A percentile compares a stretch with the other conserved stretches of the same genome.
phyloP scores from a whole-genome alignment of 2,329 filamentous ascomycete species.

The Cladosporium sp. region DNA sequence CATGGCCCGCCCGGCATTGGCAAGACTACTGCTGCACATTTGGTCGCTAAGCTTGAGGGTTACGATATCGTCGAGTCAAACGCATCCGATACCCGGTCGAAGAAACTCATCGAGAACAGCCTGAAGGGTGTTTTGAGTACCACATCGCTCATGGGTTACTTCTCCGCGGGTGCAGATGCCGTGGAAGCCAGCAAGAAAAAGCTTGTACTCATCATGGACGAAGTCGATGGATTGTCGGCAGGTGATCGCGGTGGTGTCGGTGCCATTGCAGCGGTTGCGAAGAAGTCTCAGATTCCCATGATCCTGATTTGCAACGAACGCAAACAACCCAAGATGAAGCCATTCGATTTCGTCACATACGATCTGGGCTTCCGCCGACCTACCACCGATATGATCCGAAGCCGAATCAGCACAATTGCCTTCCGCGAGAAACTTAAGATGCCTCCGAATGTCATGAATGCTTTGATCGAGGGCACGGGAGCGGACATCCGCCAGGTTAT shows the following conservation, averaged over 20 bases:
- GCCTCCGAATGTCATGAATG: conserved; percentile 77
- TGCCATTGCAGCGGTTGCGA: conserved; percentile 88
- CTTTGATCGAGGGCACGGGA: conserved; percentile 89
- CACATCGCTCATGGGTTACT: conserved; percentile 86
- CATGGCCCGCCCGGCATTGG: conserved; percentile 94
- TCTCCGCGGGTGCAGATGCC: conserved; percentile 75
- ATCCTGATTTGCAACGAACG: conserved; percentile 98
- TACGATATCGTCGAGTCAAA: conserved; percentile 95
- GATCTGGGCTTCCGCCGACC: conserved; percentile 86
- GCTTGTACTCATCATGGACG: conserved; percentile 95
- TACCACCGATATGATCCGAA: conserved; percentile 84
- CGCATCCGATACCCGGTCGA: conserved; percentile 91
- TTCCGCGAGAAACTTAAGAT: conserved; percentile 87
- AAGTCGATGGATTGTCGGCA: conserved; percentile 97
- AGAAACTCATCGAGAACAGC: conserved; percentile 86
- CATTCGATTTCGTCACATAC: conserved; percentile 81
- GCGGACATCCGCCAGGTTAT: conserved; percentile 97
- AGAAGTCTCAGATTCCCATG: conserved; percentile 88
- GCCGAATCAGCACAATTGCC: conserved; percentile 90
- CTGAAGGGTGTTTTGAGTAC: conserved; percentile 91
- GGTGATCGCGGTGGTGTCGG: conserved; percentile 95
- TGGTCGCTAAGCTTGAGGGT: conserved; percentile 87
- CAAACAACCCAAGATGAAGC: conserved; percentile 92
- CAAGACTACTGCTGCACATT: conserved; percentile 93
- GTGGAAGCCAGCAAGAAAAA: conserved; percentile 84